Base-by-base conservation (phyloP, 2,329 filamentous ascomycete genomes). In the Cladosporium oxysporum region DNA sequence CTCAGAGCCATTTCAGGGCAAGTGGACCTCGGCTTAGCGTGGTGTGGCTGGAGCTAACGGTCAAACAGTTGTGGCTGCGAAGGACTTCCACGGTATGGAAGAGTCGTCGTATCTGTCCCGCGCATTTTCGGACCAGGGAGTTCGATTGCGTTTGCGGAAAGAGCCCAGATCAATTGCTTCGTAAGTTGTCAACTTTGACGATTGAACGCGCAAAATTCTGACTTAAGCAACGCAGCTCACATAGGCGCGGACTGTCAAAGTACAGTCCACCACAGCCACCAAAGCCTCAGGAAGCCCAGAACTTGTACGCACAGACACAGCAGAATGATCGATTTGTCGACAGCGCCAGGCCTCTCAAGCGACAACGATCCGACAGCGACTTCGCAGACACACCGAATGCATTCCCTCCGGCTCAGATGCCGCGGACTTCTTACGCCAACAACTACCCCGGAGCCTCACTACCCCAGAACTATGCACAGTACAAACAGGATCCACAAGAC, bases 81-180 rank as follows among this genome's bases (percentile, higher is more conserved):
- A 92, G 76, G 87, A 88, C 64, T 95, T 92, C 74, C 88, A 89
- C 12, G 91, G 92, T 37, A 89, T 95, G 86, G 84, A 87, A 55
- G 91, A 94, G 76, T 96, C 92, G 1, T 95, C 92, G 0, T 88
- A 89, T 70, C 80, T 96, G 52, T 95, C 92, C 0, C 85, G 91
- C 61, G 88, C 90, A 0, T 94, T 97, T 77, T 91, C 90, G 69
- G 92, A 96, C 72, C 92, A 96, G 76, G 93, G 93, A 10, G 91
- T 96, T 16, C 89, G 92, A 61, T 81, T 97, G 35, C 85, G 92
- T 62, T 84, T 96, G 57, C 87, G 92, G 64, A 96, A 96, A 76
- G 92, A 96, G 77, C 90, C 91, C 53, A 84, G 91, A 28, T 65
- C 63, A 16, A 65, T 65, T 57, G 58, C 60, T 41, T 58, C 65